Conservation (phyloP, 192 early-diverging fungal species). For the Nowakowskiella sp. region DNA sequence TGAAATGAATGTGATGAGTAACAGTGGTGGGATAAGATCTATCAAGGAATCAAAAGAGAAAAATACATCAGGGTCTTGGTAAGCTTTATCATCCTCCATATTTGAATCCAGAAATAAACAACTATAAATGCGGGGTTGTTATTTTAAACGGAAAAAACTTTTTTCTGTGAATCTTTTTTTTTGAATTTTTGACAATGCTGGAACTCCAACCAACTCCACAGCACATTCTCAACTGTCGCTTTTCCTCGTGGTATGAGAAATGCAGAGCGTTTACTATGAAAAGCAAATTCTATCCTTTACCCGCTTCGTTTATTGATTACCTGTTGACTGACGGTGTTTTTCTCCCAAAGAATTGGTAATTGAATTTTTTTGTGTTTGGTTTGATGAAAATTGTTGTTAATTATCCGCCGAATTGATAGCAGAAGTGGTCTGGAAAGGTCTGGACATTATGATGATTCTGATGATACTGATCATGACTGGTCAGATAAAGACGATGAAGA, state of each 20-base stretch:
- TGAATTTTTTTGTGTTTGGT: background rate
- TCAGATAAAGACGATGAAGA: conserved; percentile 17
- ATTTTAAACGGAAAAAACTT: background rate
- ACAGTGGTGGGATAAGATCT: no score
- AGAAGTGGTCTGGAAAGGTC: conserved; percentile 11
- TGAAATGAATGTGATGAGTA: no score
- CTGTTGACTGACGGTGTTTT: conserved; percentile 78
- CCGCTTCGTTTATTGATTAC: conserved; percentile 73
- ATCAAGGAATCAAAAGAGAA: no score
- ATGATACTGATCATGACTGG: conserved; percentile 19
- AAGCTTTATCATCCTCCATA: no score
- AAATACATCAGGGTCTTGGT: no score
- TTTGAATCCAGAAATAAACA: no score
- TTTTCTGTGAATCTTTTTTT: background rate
- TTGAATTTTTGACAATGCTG: background rate
- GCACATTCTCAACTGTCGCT: conserved; percentile 63
- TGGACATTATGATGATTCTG: conserved; percentile 10
- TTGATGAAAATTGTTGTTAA: conserved; percentile 5
- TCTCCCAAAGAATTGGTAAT: conserved; percentile 63
- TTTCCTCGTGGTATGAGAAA: conserved; percentile 69
- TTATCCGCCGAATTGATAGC: conserved; percentile 10
- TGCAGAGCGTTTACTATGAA: conserved; percentile 63
- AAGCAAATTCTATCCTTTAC: conserved; percentile 64
- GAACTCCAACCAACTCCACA: conserved; percentile 29
- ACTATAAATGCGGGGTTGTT: no score